Conservation (phyloP, 1,284 basidiomycete genomes). For the Fomitopsis betulina region DNA sequence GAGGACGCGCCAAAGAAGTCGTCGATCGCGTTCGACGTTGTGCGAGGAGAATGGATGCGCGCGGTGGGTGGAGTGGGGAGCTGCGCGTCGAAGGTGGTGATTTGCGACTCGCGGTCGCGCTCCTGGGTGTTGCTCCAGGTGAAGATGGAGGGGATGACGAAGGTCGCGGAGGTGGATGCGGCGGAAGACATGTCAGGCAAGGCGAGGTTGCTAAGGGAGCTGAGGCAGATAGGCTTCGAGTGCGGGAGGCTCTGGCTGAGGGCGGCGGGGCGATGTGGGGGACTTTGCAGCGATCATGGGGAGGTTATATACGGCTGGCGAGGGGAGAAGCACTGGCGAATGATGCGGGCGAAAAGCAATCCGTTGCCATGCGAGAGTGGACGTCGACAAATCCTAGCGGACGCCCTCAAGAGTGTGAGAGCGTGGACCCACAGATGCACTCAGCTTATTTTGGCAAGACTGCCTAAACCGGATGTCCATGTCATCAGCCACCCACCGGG, state of each 20-base stretch:
- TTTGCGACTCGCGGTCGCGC: conserved; percentile 33
- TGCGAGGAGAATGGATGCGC: conserved; percentile 7
- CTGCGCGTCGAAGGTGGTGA: neutral
- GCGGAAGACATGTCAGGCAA: neutral
- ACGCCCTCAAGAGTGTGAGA: neutral
- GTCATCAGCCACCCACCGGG: too few relatives aligned
- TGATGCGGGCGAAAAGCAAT: neutral
- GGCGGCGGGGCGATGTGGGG: neutral
- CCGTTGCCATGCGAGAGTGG: neutral
- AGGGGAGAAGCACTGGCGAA: neutral
- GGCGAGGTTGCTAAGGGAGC: neutral
- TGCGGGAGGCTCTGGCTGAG: neutral
- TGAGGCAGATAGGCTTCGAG: neutral
- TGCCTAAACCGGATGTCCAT: neutral
- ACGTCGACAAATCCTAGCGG: neutral
- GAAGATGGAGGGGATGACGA: conserved; percentile 4
- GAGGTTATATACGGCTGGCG: neutral
- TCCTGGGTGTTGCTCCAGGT: conserved; percentile 9
- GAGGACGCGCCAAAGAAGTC: conserved; percentile 26
- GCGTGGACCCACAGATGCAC: neutral
- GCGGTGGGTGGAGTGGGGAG: neutral
- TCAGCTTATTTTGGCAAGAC: neutral
- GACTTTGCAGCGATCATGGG: neutral
- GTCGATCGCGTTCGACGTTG: conserved; percentile 23
- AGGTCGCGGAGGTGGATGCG: neutral